These are phyloP conservation scores for Pseudonectria buxi DNA, from an alignment of 2,329 filamentous ascomycete genomes.

Conservation along the genomic window DNA sequence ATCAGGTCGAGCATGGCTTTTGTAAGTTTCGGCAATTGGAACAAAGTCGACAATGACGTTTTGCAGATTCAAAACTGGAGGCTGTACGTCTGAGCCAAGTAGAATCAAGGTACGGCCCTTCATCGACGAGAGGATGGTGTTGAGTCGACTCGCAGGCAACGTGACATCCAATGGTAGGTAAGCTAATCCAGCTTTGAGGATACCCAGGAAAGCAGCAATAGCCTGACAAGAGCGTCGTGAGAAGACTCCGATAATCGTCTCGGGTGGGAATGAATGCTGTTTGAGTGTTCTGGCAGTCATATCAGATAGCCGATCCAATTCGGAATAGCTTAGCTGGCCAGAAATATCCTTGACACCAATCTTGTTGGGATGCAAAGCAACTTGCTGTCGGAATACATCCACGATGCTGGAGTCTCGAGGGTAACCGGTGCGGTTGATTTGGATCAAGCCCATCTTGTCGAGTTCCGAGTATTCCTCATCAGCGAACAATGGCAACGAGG, in stretches of 20 bases:
- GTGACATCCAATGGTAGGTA: conserved; percentile 20
- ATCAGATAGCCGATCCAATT: conserved; percentile 14
- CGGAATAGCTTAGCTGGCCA: conserved; percentile 9
- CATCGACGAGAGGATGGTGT: conserved; percentile 11
- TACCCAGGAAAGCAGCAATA: conserved; percentile 15
- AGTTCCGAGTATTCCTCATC: conserved; percentile 2
- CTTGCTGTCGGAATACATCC: conserved; percentile 19
- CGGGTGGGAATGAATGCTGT: conserved; percentile 3
- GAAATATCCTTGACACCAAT: conserved; percentile 14
- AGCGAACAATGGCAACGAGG: conserved; percentile 4
- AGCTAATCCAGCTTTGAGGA: conserved; percentile 20
- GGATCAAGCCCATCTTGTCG: conserved; percentile 10
- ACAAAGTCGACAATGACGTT: conserved; percentile 9
- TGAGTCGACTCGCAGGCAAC: conserved; percentile 9
- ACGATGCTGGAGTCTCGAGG: conserved; percentile 15
- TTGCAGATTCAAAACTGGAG: conserved; percentile 1
- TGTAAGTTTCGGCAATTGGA: conserved; percentile 2
- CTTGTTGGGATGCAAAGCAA: conserved; percentile 2
- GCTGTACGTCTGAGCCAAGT: conserved; percentile 3
- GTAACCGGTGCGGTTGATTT: conserved; percentile 9
- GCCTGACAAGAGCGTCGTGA: conserved; percentile 14
- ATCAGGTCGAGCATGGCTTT: no score
- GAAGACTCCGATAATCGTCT: conserved; percentile 13
- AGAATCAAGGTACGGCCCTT: conserved; percentile 8
- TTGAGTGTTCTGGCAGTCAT: conserved; percentile 10